Conservation (phyloP, 495 filamentous ascomycete genomes). For the Penicillium steckii region DNA sequence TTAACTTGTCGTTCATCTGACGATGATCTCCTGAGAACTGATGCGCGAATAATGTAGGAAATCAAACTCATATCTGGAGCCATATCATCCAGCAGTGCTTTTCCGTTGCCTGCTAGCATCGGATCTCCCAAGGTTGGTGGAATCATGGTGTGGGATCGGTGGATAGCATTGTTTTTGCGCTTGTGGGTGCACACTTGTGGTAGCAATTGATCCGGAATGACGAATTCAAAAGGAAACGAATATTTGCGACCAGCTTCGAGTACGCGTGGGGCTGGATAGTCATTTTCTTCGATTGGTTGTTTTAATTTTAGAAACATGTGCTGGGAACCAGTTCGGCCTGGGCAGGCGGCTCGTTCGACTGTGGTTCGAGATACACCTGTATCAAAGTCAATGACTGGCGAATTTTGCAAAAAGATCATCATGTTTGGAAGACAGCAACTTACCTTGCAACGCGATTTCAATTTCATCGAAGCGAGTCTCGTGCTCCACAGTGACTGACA, state of each 20-base stretch:
- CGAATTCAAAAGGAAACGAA: slow-evolving; percentile 82
- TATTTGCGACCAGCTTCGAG: slow-evolving; percentile 66
- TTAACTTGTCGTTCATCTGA: slow-evolving; percentile 24
- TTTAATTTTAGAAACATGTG: slow-evolving; percentile 75
- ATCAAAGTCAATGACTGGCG: slow-evolving; percentile 3
- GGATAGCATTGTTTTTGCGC: slow-evolving; percentile 55
- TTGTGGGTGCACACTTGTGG: slow-evolving; percentile 61
- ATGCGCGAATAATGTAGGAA: slow-evolving; percentile 68
- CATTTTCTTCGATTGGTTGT: slow-evolving; percentile 70
- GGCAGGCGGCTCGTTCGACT: slow-evolving; percentile 50
- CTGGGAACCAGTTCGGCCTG: slow-evolving; percentile 50
- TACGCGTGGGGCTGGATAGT: slow-evolving; percentile 68
- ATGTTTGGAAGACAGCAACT: slow-evolving; percentile 17
- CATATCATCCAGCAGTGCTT: slow-evolving; percentile 68
- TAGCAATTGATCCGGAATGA: slow-evolving; percentile 72
- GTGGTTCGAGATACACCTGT: slow-evolving; percentile 48
- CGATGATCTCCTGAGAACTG: slow-evolving; percentile 36
- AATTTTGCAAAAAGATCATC: background rate
- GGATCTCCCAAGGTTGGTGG: slow-evolving; percentile 81
- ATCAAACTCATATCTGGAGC: slow-evolving; percentile 78
- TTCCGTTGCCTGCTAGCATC: slow-evolving; percentile 49
- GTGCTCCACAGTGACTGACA: slow-evolving; percentile 55
- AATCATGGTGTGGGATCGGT: slow-evolving; percentile 70
- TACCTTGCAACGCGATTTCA: slow-evolving; percentile 79
- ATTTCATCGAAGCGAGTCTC: slow-evolving; percentile 78